Base-by-base conservation (phyloP, 495 filamentous ascomycete genomes). In the Sordaria brevicollis region DNA sequence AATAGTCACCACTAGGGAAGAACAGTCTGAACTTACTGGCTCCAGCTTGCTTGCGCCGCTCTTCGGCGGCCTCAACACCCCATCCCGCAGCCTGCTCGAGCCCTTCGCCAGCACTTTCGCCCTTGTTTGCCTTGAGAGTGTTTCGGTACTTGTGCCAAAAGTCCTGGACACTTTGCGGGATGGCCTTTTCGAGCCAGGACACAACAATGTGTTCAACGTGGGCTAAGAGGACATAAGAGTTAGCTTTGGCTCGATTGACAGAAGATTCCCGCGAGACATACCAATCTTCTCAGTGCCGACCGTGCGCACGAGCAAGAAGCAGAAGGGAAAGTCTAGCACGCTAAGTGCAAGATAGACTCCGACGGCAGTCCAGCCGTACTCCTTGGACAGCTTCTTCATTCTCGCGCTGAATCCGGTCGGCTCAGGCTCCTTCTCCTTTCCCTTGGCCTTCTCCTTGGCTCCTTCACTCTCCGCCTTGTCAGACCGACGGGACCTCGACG, bases 351-450 rank as follows among this genome's bases (percentile, higher is more conserved):
- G 79, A 80, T 99, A 99, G 2, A 99, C 91, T 8, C 94, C 93
- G n/a, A 96, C 78, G 2, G 94, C 93, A 10, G 91, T 86, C 92
- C 93, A 97, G 41, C 95, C 95, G 78, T 99, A 99, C 80, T 97
- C 96, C 49, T 90, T 86, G 1, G 91, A 92, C n/a, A 98, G 85
- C 74, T 92, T 92, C 76, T 87, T 90, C 70, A 98, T 78, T 10
- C 92, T 86, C 69, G 85, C 86, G 0, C 91, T 88, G 6, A 97
- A 76, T 2, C 90, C 87, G 15, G 79, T 80, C 29, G 85, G 76
- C 71, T 86, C 82, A 68, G 73, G n/a, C 19, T 72, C 71, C 65
- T 41, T 35, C 21, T 34, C 38, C 13, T 33, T 31, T 9, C 13
- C 67, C 54, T 62, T 49, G 3, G 62, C 34, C 10, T 72, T 71